Evolutionary conservation across 2,329 filamentous ascomycete genomes (phyloP).

Genomic region (Xylariales sp.): DNA sequence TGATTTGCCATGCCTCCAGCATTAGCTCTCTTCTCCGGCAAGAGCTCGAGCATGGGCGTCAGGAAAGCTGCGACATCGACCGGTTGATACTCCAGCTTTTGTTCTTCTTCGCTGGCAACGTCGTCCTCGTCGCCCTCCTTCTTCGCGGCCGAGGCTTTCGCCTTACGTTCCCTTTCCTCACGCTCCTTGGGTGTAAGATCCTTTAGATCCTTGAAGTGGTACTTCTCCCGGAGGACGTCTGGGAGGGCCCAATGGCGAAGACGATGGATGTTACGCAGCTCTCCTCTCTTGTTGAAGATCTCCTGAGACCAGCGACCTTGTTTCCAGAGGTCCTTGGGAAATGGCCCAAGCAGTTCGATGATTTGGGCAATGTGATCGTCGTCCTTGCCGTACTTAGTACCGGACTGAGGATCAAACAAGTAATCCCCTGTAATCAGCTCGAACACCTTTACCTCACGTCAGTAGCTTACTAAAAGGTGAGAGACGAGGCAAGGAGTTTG

Average conservation of each 20-base stretch:
- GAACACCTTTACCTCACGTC: too few species aligned
- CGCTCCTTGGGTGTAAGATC: conserved; percentile 50
- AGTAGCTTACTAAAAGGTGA: conserved; percentile 36
- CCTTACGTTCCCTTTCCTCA: conserved; percentile 37
- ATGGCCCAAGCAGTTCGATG: conserved; percentile 90
- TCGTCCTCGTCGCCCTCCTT: conserved; percentile 29
- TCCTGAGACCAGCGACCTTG: conserved; percentile 97
- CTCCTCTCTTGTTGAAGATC: conserved; percentile 97
- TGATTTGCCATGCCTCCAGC: conserved; percentile 93
- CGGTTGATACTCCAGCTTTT: conserved; percentile 26
- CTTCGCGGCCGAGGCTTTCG: conserved; percentile 25
- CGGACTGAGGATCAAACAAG: conserved; percentile 95
- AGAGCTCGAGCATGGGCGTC: conserved; percentile 82
- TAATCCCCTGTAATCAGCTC: conserved; percentile 98
- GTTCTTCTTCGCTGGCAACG: conserved; percentile 25
- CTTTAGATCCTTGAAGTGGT: conserved; percentile 84
- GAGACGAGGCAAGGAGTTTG: too few species aligned
- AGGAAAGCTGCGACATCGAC: conserved; percentile 69
- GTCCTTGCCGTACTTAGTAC: conserved; percentile 98
- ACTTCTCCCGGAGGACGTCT: conserved; percentile 92
- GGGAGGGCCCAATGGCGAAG: conserved; percentile 93
- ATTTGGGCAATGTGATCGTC: conserved; percentile 99
- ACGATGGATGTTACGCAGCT: conserved; percentile 94
- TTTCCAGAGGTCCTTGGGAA: conserved; percentile 87
- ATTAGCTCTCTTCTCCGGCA: conserved; percentile 86